Base-by-base conservation (phyloP, 2,329 filamentous ascomycete genomes). In the Calonectria multiphialidica region DNA sequence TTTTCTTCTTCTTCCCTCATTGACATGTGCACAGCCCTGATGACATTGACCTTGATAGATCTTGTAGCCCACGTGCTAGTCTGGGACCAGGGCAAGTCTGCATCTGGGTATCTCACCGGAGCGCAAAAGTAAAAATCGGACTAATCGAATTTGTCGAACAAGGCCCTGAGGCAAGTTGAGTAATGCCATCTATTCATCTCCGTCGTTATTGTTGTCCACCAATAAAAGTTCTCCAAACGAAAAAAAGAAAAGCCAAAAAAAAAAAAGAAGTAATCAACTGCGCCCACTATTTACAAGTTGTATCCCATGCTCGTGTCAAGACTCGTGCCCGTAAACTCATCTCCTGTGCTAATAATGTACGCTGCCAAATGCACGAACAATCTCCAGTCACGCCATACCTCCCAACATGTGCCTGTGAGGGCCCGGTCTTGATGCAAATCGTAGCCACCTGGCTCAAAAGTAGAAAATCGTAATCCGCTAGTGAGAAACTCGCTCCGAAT, bases 401-500 rank as follows among this genome's bases (percentile, higher is more conserved):
- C 62, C 47, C 45, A 40, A 49, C 47, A 57, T 64, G 30, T 71
- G 69, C 69, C 69, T 57, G 69, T 30, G 69, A 64, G 64, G 69
- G 40, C 69, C 57, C 28, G 16, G 64, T 71, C 69, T 71, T 71
- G 63, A 66, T 66, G 63, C 45, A 23, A 55, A 71, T 47, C 47
- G 42, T 63, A 64, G 45, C 49, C 59, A 45, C 40, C 42, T 30
- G 55, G 66, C 37, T 47, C 42, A 49, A 61, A 72, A 61, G 73
- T 71, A 62, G 45, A 71, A 66, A 69, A 62, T 65, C 70, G 50
- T 67, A 61, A 75, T 71, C 66, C 59, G 61, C 57, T 65, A 35
- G 66, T 57, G 53, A 57, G 62, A 65, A 61, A 62, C 61, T 47
- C 49, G 50, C 64, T 37, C 42, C 55, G 44, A 42, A 21, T 16